phyloP scores from a whole-genome alignment of 768 basidiomycete genomes.

The Russula olivacea region DNA sequence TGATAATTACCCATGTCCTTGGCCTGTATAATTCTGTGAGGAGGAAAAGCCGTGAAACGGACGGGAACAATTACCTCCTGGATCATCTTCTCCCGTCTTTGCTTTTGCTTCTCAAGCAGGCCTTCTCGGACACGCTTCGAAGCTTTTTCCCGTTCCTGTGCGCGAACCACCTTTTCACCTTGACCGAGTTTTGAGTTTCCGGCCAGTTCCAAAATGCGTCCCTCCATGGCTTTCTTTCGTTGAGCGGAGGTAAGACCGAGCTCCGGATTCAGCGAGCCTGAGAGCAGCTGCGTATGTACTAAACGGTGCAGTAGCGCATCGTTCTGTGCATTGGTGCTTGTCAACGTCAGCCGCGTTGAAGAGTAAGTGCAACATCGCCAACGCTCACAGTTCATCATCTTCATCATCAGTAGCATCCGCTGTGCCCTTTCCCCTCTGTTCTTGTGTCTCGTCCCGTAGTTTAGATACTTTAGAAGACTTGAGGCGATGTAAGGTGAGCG shows the following conservation, averaged over 20 bases:
- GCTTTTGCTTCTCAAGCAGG: conserved; percentile 53
- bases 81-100: conserved; percentile 47
- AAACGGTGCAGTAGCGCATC: conserved; percentile 73
- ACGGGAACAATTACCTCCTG: conserved; percentile 53
- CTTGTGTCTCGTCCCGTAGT: conserved; percentile 33
- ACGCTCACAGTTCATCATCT: conserved; percentile 46
- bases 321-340: conserved; percentile 71
- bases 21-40: conserved; percentile 42
- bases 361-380: conserved; percentile 11
- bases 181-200: conserved; percentile 67
- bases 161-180: conserved; percentile 58
- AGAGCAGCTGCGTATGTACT: conserved; percentile 72
- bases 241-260: conserved; percentile 59
- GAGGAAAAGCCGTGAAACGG: not conserved
- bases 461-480: conserved; percentile 78
- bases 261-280: conserved; percentile 62
- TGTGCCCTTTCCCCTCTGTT: conserved; percentile 23
- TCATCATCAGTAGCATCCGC: conserved; percentile 41
- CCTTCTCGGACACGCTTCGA: conserved; percentile 70
- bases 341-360: not conserved
- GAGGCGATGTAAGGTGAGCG: not conserved
- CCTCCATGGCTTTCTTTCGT: conserved; percentile 66
- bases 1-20: conserved; percentile 85
- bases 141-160: conserved; percentile 62
- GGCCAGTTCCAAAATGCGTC: conserved; percentile 68